A percentile compares a stretch with the other conserved stretches of the same genome.
Evolutionary conservation across 371 early-diverging fungal species (phyloP).

Genomic region (Entomophthora muscae): DNA sequence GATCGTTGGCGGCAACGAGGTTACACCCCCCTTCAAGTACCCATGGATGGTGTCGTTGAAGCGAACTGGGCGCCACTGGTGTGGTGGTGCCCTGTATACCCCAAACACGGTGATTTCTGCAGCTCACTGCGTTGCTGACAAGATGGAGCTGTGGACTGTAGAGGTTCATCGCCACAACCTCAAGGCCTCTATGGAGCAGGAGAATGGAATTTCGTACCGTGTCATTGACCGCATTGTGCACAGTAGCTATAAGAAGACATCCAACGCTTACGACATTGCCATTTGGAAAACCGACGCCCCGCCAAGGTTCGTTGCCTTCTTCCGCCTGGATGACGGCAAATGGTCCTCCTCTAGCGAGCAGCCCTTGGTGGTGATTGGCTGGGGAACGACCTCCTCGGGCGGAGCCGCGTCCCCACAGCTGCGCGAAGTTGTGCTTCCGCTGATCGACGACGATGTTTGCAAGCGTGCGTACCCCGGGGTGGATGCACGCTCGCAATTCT

Average conservation of each 20-base stretch:
- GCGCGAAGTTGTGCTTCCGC: not conserved
- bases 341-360: not conserved
- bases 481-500: not conserved
- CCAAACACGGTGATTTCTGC: constrained; percentile 1
- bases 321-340: not conserved
- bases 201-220: not conserved
- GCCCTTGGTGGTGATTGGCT: not conserved
- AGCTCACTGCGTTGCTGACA: constrained; percentile 1
- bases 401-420: not conserved
- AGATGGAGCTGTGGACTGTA: not conserved
- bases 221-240: not conserved
- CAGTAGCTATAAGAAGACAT: not conserved
- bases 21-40: constrained; percentile 1
- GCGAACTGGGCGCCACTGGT: not conserved
- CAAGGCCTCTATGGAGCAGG: not conserved
- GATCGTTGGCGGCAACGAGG: constrained; percentile 7
- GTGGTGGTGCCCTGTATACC: constrained; percentile 5
- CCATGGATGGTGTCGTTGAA: constrained; percentile 1
- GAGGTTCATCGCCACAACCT: constrained; percentile 5
- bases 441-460: not conserved
- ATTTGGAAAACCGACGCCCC: constrained; percentile 1
- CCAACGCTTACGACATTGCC: not conserved
- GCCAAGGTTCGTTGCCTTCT: not conserved
- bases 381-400: constrained; percentile 1
- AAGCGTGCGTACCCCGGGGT: not conserved